A percentile compares a stretch with the other conserved stretches of the same genome.
These are phyloP conservation scores for Backusella liffmaniae DNA, from an alignment of 192 early-diverging fungal species.

Conservation along the genomic window DNA sequence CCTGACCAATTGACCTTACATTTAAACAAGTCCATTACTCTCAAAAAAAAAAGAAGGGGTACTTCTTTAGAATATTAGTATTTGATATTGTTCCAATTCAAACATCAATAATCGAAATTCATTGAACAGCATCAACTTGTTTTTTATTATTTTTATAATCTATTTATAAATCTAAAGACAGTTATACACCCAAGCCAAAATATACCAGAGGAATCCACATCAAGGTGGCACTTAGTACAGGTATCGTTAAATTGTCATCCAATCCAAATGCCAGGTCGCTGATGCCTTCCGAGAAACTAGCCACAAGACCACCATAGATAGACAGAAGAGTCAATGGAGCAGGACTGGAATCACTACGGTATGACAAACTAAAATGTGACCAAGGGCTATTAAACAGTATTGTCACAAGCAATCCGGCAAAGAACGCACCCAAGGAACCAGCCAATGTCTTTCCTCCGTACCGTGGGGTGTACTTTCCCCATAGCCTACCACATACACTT, in stretches of 20 bases:
- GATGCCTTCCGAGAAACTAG: conserved; percentile 40
- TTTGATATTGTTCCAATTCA: neutral
- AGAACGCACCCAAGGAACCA: conserved; percentile 40
- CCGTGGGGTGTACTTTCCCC: conserved; percentile 39
- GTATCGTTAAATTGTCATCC: conserved; percentile 49
- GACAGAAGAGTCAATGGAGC: conserved; percentile 18
- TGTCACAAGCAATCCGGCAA: conserved; percentile 33
- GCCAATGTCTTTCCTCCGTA: conserved; percentile 44
- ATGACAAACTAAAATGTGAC: neutral
- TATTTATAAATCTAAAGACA: neutral
- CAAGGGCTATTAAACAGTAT: conserved; percentile 29
- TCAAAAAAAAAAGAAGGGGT: too few relatives aligned
- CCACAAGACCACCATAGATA: conserved; percentile 40
- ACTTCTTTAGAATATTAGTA: neutral
- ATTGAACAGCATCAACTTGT: neutral
- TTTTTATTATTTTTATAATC: neutral
- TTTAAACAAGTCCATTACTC: neutral
- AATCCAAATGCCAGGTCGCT: conserved; percentile 31
- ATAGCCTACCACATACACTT: conserved; percentile 38
- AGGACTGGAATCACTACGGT: conserved; percentile 9
- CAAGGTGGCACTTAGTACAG: conserved; percentile 36
- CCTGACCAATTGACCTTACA: neutral
- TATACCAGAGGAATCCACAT: conserved; percentile 37
- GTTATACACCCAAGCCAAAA: conserved; percentile 15
- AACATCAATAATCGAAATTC: neutral